Conservation (phyloP, 2,329 filamentous ascomycete genomes). For the Endoconidiophora polonica region DNA sequence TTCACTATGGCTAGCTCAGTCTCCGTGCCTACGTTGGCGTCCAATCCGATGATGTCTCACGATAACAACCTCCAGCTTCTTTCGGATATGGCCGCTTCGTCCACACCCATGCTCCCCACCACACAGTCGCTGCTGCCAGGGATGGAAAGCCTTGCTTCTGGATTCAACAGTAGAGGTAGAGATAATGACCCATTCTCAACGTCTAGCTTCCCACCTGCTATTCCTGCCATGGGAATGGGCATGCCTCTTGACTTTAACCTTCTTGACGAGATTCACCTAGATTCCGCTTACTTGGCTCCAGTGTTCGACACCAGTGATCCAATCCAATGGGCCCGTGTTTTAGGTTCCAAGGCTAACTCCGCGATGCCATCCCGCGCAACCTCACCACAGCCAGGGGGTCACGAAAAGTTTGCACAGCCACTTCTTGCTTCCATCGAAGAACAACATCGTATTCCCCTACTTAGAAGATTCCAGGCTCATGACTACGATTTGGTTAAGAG, state of each 20-base stretch:
- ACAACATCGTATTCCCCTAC: conserved; percentile 19
- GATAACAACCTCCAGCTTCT: conserved; percentile 7
- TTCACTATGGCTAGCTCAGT: conserved; percentile 5
- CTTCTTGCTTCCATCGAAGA: conserved; percentile 19
- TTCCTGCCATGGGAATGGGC: conserved; percentile 18
- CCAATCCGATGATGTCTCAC: conserved; percentile 1
- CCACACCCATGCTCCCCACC: conserved; percentile 1
- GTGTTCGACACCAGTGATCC: conserved; percentile 7
- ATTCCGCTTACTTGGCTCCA: conserved; percentile 1
- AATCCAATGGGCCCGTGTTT: conserved; percentile 7
- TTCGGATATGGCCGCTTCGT: conserved; percentile 7
- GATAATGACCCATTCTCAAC: conserved; percentile 1
- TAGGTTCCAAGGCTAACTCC: conserved; percentile 30
- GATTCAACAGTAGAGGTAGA: not conserved
- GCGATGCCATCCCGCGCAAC: conserved; percentile 38
- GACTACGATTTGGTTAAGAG: conserved; percentile 40
- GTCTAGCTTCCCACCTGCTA: not conserved
- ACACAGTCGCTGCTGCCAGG: conserved; percentile 5
- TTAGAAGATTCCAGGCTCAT: conserved; percentile 33
- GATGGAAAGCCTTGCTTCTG: conserved; percentile 1
- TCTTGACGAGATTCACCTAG: conserved; percentile 3
- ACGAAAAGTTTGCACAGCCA: conserved; percentile 20
- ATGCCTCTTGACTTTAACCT: conserved; percentile 13
- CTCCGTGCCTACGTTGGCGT: conserved; percentile 1
- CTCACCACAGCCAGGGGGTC: conserved; percentile 35